Evolutionary conservation across 176 grass and related monocot genomes (phyloP).

Genomic region (Elaeis guineensis): DNA sequence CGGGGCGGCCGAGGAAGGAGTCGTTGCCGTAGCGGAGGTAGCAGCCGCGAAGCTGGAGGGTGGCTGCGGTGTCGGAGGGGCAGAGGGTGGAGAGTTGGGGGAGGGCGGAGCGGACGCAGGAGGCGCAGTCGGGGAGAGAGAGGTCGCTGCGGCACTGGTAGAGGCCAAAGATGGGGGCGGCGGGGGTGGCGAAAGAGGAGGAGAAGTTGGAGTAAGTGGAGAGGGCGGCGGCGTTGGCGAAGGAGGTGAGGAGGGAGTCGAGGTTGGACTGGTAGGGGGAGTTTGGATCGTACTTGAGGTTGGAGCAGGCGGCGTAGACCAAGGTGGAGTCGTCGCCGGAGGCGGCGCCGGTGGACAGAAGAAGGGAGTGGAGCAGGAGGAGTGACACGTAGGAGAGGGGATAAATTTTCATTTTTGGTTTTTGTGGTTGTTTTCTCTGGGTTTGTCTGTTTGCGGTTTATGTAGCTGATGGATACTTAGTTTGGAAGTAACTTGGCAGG

Average conservation of each 20-base stretch:
- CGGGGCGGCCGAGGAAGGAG: slow-evolving; percentile 5
- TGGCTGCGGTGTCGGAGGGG: not conserved
- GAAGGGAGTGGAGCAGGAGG: slow-evolving; percentile 18
- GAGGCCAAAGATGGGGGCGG: not conserved
- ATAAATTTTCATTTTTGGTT: slow-evolving; percentile 19
- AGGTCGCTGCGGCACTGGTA: slow-evolving; percentile 18
- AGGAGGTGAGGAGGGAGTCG: slow-evolving; percentile 65
- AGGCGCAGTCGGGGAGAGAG: not conserved
- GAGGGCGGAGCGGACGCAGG: slow-evolving; percentile 14
- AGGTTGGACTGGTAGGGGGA: slow-evolving; percentile 50
- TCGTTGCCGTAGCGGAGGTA: slow-evolving; percentile 5
- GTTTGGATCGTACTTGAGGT: slow-evolving; percentile 39
- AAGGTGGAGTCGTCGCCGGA: slow-evolving; percentile 51
- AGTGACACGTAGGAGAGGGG: not conserved
- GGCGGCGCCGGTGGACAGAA: not conserved
- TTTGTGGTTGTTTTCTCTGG: not conserved
- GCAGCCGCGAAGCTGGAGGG: slow-evolving; percentile 7
- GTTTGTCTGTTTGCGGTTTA: not conserved
- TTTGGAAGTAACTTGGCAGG: too few relatives aligned
- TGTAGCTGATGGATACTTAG: too few relatives aligned
- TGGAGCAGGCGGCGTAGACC: slow-evolving; percentile 78
- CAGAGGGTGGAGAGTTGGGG: slow-evolving; percentile 3
- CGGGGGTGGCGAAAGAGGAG: slow-evolving; percentile 3
- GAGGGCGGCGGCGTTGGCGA: slow-evolving; percentile 6
- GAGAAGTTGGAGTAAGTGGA: slow-evolving; percentile 5